Percentiles rank a stretch among this genome's conserved stretches.
Conservation (phyloP, 805 yeast genomes). For the Saturnispora diversa region DNA sequence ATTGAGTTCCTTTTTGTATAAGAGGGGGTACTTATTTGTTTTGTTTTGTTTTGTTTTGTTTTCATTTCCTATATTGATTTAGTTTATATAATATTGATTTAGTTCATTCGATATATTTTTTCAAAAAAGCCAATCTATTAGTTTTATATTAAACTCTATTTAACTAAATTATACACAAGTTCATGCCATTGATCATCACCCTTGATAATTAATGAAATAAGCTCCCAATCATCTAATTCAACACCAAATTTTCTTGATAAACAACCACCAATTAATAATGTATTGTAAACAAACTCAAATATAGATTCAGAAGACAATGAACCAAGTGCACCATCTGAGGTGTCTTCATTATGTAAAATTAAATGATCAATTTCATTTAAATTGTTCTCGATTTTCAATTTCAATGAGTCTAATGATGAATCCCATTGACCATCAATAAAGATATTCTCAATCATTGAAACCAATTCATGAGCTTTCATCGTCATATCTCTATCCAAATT, state of each 20-base stretch:
- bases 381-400: constrained; percentile 1
- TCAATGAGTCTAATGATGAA: background rate
- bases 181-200: constrained; percentile 11
- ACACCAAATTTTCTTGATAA: constrained; percentile 2
- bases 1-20: too few relatives aligned
- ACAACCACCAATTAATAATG: constrained; percentile 13
- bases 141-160: background rate
- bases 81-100: background rate
- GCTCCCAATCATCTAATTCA: background rate
- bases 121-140: too few relatives aligned
- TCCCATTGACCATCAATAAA: background rate
- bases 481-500: constrained; percentile 56
- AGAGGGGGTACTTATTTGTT: too few relatives aligned
- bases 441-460: constrained; percentile 5
- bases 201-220: background rate
- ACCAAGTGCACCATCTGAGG: constrained; percentile 28
- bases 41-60: too few relatives aligned
- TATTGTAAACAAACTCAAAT: constrained; percentile 20
- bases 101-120: too few relatives aligned
- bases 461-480: constrained; percentile 14
- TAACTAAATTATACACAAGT: background rate
- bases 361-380: constrained; percentile 8
- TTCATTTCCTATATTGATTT: too few relatives aligned
- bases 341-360: constrained; percentile 9
- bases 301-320: constrained; percentile 22